These are phyloP conservation scores for Peronospora belbahrii DNA, from an alignment of 352 stramenopile genomes.

Conservation along the genomic window DNA sequence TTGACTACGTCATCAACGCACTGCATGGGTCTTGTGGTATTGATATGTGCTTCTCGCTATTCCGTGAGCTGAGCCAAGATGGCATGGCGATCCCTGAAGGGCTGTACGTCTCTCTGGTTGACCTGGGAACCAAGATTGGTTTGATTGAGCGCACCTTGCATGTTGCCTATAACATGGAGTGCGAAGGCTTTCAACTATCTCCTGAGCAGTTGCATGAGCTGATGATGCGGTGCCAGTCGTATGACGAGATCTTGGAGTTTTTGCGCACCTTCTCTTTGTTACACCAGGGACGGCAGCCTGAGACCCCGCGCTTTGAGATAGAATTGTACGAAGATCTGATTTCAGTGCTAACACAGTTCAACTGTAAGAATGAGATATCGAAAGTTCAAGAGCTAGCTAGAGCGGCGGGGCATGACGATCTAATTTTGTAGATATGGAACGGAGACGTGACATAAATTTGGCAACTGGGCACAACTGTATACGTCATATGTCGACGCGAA, in stretches of 20 bases:
- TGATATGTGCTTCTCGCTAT: constrained; percentile 65
- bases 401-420: constrained; percentile 18
- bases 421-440: constrained; percentile 11
- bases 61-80: constrained; percentile 39
- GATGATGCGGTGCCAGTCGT: constrained; percentile 35
- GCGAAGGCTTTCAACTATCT: constrained; percentile 52
- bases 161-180: constrained; percentile 81
- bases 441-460: too few species aligned
- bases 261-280: constrained; percentile 57
- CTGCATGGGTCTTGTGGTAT: constrained; percentile 49
- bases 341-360: constrained; percentile 34
- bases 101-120: constrained; percentile 53
- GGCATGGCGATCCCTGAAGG: constrained; percentile 42
- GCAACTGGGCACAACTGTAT: too few species aligned
- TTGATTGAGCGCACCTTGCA: constrained; percentile 65
- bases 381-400: constrained; percentile 38
- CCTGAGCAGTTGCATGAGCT: constrained; percentile 44
- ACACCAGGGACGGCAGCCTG: constrained; percentile 36
- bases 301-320: constrained; percentile 35
- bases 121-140: constrained; percentile 45
- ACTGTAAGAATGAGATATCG: constrained; percentile 33
- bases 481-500: not conserved
- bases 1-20: constrained; percentile 52
- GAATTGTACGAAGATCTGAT: constrained; percentile 57
- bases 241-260: constrained; percentile 46